A percentile compares a stretch with the other conserved stretches of the same genome.
phyloP scores from a whole-genome alignment of 208 protist species.

The Zelonia costaricensis region DNA sequence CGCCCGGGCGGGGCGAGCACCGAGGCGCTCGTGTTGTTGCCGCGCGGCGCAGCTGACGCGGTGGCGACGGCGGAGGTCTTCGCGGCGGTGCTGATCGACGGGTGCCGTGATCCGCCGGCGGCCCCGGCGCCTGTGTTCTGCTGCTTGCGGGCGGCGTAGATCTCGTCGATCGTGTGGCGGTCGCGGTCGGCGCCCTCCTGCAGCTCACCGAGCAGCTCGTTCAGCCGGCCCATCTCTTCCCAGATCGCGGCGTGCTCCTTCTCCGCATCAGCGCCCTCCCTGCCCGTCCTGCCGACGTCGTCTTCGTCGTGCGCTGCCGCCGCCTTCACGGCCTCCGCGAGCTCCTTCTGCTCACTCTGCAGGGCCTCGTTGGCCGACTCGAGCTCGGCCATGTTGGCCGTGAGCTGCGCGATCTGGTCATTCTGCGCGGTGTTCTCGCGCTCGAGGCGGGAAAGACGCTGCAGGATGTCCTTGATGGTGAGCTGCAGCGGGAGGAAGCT shows the following conservation, averaged over 20 bases:
- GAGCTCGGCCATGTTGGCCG: constrained; percentile 40
- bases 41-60: neutral
- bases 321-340: constrained; percentile 1
- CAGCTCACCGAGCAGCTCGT: constrained; percentile 57
- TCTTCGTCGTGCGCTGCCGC: neutral
- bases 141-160: constrained; percentile 79
- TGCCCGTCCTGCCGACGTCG: neutral
- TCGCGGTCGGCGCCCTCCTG: constrained; percentile 39
- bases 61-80: neutral
- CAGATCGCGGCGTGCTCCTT: constrained; percentile 51
- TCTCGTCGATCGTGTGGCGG: constrained; percentile 76
- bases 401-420: constrained; percentile 45
- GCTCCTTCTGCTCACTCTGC: constrained; percentile 24
- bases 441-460: constrained; percentile 39
- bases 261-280: neutral
- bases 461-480: constrained; percentile 61
- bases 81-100: constrained; percentile 7
- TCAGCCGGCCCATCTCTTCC: constrained; percentile 65
- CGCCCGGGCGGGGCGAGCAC: neutral
- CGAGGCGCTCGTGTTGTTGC: constrained; percentile 2
- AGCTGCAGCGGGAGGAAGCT: constrained; percentile 78
- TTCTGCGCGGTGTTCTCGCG: constrained; percentile 38
- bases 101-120: neutral
- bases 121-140: constrained; percentile 11
- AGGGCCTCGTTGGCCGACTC: constrained; percentile 24